These are phyloP conservation scores for Rhizophagus clarus DNA, from an alignment of 192 early-diverging fungal genomes.

Conservation along the genomic window DNA sequence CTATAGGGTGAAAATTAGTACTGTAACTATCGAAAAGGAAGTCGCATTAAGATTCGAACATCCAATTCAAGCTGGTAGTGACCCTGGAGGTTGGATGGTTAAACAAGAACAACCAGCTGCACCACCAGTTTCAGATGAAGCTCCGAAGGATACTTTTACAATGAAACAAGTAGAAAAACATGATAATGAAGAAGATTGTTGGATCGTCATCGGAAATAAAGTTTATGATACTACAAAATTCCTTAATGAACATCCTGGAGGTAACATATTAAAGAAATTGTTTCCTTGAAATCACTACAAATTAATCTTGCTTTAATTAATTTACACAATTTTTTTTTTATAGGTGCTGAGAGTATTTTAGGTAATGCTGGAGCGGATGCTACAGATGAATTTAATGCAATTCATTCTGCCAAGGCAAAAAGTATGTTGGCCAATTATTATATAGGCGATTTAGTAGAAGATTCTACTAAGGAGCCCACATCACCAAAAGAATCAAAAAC, in stretches of 20 bases:
- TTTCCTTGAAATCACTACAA: too few relatives aligned
- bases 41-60: conserved; percentile 46
- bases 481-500: neutral
- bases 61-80: conserved; percentile 51
- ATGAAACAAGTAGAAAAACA: conserved; percentile 69
- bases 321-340: neutral
- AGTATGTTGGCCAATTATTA: conserved; percentile 69
- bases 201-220: conserved; percentile 75
- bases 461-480: neutral
- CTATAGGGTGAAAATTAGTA: conserved; percentile 53
- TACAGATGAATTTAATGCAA: conserved; percentile 90
- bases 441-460: conserved; percentile 61
- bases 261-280: neutral
- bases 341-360: conserved; percentile 76
- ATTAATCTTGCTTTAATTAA: too few relatives aligned
- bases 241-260: conserved; percentile 86
- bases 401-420: conserved; percentile 84
- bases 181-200: conserved; percentile 66
- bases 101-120: conserved; percentile 13
- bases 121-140: neutral
- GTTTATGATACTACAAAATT: conserved; percentile 78
- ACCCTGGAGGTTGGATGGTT: conserved; percentile 59
- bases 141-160: conserved; percentile 37
- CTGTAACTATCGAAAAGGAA: conserved; percentile 21
- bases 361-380: conserved; percentile 82